Conservation (phyloP, 164 flowering plant genomes). For the Echeveria elegans region DNA sequence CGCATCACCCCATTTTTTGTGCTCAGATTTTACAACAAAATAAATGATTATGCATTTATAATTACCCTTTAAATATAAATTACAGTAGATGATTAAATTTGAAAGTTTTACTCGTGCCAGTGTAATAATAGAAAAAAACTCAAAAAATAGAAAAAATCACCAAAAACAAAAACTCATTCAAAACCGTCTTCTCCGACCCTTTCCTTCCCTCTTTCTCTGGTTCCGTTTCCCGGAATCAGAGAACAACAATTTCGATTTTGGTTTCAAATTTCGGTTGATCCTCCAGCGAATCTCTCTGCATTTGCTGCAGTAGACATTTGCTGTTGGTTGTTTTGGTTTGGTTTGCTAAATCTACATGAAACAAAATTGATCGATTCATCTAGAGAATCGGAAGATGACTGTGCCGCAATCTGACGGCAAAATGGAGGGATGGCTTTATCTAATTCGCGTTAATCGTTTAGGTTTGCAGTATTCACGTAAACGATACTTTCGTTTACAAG, state of each 20-base stretch:
- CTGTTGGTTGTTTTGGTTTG: no score
- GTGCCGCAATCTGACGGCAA: constrained; percentile 11
- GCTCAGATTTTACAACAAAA: no score
- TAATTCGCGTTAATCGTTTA: constrained; percentile 57
- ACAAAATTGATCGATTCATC: no score
- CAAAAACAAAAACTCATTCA: no score
- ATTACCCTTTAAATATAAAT: no score
- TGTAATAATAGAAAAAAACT: no score
- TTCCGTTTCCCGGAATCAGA: background rate
- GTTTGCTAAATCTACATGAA: background rate
- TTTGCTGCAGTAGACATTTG: background rate
- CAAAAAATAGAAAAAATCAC: background rate
- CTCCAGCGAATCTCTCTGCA: background rate
- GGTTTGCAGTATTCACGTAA: constrained; percentile 69
- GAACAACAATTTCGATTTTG: background rate
- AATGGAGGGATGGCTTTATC: constrained; percentile 82
- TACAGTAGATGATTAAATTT: no score
- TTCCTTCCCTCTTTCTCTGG: background rate
- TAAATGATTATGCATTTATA: no score
- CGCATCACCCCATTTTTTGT: no score
- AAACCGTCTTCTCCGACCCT: no score
- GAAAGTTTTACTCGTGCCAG: no score
- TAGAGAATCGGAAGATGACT: no score
- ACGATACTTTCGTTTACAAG: constrained; percentile 65
- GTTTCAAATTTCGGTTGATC: background rate